Evolutionary conservation across 192 early-diverging fungal genomes (phyloP).

Genomic region (Oehlia diaphana): DNA sequence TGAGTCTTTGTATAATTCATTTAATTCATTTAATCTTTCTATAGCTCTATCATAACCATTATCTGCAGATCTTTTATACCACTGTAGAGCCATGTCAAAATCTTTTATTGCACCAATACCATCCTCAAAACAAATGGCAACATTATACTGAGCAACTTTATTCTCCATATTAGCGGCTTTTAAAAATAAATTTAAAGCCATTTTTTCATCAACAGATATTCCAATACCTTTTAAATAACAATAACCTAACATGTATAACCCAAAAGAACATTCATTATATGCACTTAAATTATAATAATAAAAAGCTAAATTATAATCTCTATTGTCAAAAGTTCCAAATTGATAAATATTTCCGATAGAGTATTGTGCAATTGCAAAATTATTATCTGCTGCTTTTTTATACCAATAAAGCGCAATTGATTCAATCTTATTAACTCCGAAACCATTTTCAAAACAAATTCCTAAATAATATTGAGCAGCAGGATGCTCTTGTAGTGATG

Average conservation of each 20-base stretch:
- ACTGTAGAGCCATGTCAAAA: background rate
- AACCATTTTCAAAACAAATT: too few species aligned
- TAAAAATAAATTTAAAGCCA: background rate
- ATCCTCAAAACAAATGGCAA: background rate
- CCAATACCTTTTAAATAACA: background rate
- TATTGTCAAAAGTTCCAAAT: background rate
- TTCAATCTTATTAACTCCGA: background rate
- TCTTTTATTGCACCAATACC: background rate
- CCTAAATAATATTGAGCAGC: too few species aligned
- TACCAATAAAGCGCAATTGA: background rate
- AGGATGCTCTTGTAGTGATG: too few species aligned
- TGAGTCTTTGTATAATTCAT: background rate
- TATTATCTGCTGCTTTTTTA: background rate
- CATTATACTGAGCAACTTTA: background rate
- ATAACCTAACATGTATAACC: background rate
- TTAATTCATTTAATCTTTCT: background rate
- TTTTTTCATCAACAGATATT: background rate
- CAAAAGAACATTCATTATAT: background rate
- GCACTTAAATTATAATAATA: background rate
- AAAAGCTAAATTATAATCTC: background rate
- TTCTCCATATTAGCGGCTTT: background rate
- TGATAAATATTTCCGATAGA: background rate
- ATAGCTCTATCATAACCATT: background rate
- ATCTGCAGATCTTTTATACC: background rate
- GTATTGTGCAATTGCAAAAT: background rate